Conservation (phyloP, 768 basidiomycete genomes). For the Coprinopsis cinerea region DNA sequence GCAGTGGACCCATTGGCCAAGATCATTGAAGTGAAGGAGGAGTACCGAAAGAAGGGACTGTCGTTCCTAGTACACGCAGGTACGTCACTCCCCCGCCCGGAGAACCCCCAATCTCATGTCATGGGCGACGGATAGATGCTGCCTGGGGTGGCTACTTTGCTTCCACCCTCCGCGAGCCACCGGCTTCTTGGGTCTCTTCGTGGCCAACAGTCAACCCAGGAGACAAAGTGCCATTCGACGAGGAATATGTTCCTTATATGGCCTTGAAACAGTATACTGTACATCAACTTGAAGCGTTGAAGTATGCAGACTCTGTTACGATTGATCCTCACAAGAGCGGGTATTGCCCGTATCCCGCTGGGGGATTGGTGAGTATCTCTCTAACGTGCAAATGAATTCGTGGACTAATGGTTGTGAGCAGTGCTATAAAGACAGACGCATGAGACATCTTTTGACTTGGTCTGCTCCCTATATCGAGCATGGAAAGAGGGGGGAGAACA, state of each 20-base stretch:
- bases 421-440: constrained; percentile 31
- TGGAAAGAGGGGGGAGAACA: constrained; percentile 22
- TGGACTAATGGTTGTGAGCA: neutral
- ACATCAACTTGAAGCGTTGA: constrained; percentile 23
- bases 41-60: constrained; percentile 25
- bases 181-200: constrained; percentile 1
- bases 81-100: constrained; percentile 2
- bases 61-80: constrained; percentile 36
- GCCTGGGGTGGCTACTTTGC: constrained; percentile 46
- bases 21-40: constrained; percentile 28
- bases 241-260: constrained; percentile 21
- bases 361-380: constrained; percentile 23
- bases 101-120: neutral
- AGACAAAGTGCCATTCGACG: constrained; percentile 7
- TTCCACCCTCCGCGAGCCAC: constrained; percentile 21
- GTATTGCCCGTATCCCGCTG: constrained; percentile 38
- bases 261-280: constrained; percentile 23
- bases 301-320: constrained; percentile 32
- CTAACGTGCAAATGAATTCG: neutral
- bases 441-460: constrained; percentile 34
- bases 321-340: constrained; percentile 38
- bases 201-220: constrained; percentile 5
- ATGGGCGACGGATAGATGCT: constrained; percentile 21
- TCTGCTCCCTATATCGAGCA: constrained; percentile 23
- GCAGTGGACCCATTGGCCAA: constrained; percentile 35